These are phyloP conservation scores for Tolypocladium guangdongense DNA, from an alignment of 2,329 filamentous ascomycete species.

Conservation along the genomic window DNA sequence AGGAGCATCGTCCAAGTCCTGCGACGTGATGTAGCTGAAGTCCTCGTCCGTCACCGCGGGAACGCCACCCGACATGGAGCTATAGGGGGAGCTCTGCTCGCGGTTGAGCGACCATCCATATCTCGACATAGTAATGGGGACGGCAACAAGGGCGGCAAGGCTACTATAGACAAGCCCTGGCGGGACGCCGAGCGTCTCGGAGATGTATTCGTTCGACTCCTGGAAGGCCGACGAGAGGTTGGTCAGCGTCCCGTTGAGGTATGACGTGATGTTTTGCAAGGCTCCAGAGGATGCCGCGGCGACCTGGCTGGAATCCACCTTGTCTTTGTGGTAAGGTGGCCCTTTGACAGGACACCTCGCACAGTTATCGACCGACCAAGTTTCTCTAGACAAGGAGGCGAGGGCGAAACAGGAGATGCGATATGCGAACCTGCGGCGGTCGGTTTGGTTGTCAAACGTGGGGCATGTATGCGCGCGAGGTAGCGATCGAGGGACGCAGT, in stretches of 20 bases:
- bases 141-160: conserved; percentile 35
- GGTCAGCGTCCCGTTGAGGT: conserved; percentile 41
- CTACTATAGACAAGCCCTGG: conserved; percentile 39
- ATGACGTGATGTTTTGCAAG: conserved; percentile 48
- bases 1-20: conserved; percentile 47
- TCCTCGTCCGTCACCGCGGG: conserved; percentile 64
- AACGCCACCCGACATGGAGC: conserved; percentile 33
- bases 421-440: background rate
- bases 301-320: conserved; percentile 51
- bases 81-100: conserved; percentile 41
- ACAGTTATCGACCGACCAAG: background rate
- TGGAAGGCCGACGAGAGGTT: conserved; percentile 37
- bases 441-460: background rate
- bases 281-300: conserved; percentile 52
- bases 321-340: conserved; percentile 32
- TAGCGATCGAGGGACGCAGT: background rate
- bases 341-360: conserved; percentile 23
- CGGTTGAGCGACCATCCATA: conserved; percentile 38
- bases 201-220: conserved; percentile 40
- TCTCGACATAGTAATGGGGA: conserved; percentile 43
- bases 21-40: conserved; percentile 73
- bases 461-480: background rate
- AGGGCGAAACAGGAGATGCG: background rate
- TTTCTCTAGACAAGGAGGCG: background rate
- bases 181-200: conserved; percentile 37